Conservation (phyloP, 2,329 filamentous ascomycete genomes). For the Pestalotiopsis sp. region DNA sequence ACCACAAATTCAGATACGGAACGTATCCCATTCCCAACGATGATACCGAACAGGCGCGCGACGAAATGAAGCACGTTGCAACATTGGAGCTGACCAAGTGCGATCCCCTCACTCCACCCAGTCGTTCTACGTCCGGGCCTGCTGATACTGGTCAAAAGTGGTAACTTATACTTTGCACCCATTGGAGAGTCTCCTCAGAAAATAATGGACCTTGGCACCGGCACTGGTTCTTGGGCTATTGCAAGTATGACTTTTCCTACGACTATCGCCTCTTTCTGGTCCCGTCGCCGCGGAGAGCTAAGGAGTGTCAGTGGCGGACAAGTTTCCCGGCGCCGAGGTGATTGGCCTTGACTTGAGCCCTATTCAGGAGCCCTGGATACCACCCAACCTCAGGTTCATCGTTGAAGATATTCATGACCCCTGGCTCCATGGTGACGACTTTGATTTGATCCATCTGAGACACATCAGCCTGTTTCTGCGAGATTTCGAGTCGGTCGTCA, state of each 20-base stretch:
- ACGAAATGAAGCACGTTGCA: slow-evolving; percentile 41
- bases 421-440: slow-evolving; percentile 48
- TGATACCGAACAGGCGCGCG: slow-evolving; percentile 39
- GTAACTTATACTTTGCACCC: slow-evolving; percentile 21
- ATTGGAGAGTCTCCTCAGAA: slow-evolving; percentile 21
- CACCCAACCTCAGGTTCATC: slow-evolving; percentile 53
- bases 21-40: slow-evolving; percentile 41
- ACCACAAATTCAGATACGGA: slow-evolving; percentile 37
- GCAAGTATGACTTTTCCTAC: slow-evolving; percentile 18
- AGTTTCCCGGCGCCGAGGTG: slow-evolving; percentile 22
- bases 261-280: background rate
- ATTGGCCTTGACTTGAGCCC: slow-evolving; percentile 26
- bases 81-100: slow-evolving; percentile 35
- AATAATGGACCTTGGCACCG: slow-evolving; percentile 35
- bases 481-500: slow-evolving; percentile 15
- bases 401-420: slow-evolving; percentile 56
- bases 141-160: slow-evolving; percentile 1
- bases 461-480: slow-evolving; percentile 33
- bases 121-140: slow-evolving; percentile 1
- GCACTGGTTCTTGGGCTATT: slow-evolving; percentile 47
- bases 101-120: background rate
- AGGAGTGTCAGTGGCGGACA: slow-evolving; percentile 18
- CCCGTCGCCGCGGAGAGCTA: background rate
- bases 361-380: slow-evolving; percentile 36
- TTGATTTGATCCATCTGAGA: slow-evolving; percentile 54